A percentile compares a stretch with the other conserved stretches of the same genome.
Conservation (phyloP, 129 eudicot species). For the Ambrosia trifida region DNA sequence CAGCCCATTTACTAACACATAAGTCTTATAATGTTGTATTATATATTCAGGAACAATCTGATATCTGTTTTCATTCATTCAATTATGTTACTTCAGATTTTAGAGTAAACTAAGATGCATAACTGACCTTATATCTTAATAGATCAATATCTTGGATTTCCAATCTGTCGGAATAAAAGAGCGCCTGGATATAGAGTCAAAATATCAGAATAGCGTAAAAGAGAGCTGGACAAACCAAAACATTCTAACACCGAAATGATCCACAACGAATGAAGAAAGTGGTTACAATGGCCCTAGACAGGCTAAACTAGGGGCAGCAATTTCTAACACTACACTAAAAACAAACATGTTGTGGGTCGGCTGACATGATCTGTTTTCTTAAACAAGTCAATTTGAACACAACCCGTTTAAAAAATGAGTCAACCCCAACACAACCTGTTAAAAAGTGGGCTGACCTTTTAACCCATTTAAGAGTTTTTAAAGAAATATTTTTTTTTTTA, state of each 20-base stretch:
- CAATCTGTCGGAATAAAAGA: constrained; percentile 60
- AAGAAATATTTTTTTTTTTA: too few relatives aligned
- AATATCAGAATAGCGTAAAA: not conserved
- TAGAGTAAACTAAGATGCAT: constrained; percentile 6
- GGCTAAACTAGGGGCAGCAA: not conserved
- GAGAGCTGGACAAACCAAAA: constrained; percentile 3
- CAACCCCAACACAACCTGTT: too few relatives aligned
- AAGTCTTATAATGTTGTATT: not conserved
- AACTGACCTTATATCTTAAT: constrained; percentile 44
- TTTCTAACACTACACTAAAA: too few relatives aligned
- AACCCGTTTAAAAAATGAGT: too few relatives aligned
- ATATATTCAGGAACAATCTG: not conserved
- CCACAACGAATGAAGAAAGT: not conserved
- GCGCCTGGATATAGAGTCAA: constrained; percentile 41
- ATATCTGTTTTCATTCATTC: not conserved
- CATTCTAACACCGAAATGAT: not conserved
- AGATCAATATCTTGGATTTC: constrained; percentile 45
- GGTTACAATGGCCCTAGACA: not conserved
- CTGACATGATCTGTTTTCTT: too few relatives aligned
- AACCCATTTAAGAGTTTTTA: too few relatives aligned
- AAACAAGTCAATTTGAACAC: too few relatives aligned
- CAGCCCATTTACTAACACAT: too few relatives aligned
- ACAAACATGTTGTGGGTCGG: too few relatives aligned
- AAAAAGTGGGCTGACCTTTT: too few relatives aligned
- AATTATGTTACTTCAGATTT: constrained; percentile 4